A percentile compares a stretch with the other conserved stretches of the same genome.
Evolutionary conservation across 495 filamentous ascomycete species (phyloP).

Genomic region (Aspergillus taichungensis): DNA sequence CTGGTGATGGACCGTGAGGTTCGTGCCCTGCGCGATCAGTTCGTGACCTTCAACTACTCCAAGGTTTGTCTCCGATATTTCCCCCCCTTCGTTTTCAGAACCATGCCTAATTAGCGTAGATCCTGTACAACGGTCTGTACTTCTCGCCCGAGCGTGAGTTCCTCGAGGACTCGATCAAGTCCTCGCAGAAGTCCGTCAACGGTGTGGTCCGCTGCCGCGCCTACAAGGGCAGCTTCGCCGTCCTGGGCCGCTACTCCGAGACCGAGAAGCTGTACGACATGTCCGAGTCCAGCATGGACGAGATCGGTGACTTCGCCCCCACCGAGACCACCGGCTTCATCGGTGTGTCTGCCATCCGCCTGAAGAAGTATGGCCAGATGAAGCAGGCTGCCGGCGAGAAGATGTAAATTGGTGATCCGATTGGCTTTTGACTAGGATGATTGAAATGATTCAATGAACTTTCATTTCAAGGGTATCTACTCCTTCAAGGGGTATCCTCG

Average conservation of each 20-base stretch:
- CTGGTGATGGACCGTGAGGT: constrained; percentile 80
- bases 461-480: too few species aligned
- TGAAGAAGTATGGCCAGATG: constrained; percentile 73
- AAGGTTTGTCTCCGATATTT: constrained; percentile 28
- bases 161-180: constrained; percentile 62
- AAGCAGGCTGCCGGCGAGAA: too few species aligned
- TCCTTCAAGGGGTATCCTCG: too few species aligned
- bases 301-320: constrained; percentile 71
- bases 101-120: constrained; percentile 9
- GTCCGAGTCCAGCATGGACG: constrained; percentile 80
- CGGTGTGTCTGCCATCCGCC: constrained; percentile 68
- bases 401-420: too few species aligned
- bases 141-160: constrained; percentile 77
- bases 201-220: constrained; percentile 60
- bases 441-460: too few species aligned
- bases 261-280: constrained; percentile 82
- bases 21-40: constrained; percentile 69
- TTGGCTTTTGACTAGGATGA: too few species aligned
- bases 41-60: constrained; percentile 68
- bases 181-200: constrained; percentile 62
- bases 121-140: constrained; percentile 68
- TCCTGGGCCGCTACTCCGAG: constrained; percentile 66
- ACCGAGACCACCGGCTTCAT: constrained; percentile 74
- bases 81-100: background rate
- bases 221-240: constrained; percentile 70